A percentile compares a stretch with the other conserved stretches of the same genome.
phyloP scores from a whole-genome alignment of 208 protist species.

The Novymonas esmeraldas region DNA sequence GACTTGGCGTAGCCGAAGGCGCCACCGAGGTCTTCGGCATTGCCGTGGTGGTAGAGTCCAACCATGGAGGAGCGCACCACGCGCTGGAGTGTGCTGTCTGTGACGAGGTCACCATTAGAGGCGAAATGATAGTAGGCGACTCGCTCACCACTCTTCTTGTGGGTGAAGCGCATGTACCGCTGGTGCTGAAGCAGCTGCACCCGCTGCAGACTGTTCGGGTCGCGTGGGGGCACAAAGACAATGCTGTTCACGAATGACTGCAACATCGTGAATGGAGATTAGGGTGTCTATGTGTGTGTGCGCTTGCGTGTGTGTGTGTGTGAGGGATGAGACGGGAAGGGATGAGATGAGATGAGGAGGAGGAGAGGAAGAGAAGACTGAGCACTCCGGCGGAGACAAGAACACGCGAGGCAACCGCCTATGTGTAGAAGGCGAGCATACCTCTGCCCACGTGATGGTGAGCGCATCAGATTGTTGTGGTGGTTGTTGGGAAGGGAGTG shows the following conservation, averaged over 20 bases:
- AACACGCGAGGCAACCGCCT: not conserved
- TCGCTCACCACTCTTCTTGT: slow-evolving; percentile 26
- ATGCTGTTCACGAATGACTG: slow-evolving; percentile 44
- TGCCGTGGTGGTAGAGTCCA: slow-evolving; percentile 79
- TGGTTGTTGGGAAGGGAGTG: too few relatives aligned
- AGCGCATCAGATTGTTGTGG: too few relatives aligned
- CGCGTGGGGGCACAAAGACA: slow-evolving; percentile 62
- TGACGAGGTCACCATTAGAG: not conserved
- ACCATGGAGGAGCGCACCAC: slow-evolving; percentile 26
- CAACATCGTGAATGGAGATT: slow-evolving; percentile 11
- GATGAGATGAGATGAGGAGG: not conserved
- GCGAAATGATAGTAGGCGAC: slow-evolving; percentile 38
- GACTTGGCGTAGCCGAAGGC: slow-evolving; percentile 36
- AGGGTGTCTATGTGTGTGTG: not conserved
- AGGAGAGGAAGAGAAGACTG: too few relatives aligned
- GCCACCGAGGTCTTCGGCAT: slow-evolving; percentile 66
- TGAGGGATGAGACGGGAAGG: not conserved
- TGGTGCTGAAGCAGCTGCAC: slow-evolving; percentile 39
- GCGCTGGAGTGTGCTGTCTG: not conserved
- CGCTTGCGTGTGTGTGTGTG: not conserved
- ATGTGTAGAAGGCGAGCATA: too few relatives aligned
- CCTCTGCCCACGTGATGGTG: too few relatives aligned
- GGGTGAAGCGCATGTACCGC: slow-evolving; percentile 38
- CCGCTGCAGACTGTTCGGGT: slow-evolving; percentile 31
- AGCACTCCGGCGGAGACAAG: too few relatives aligned